phyloP scores from a whole-genome alignment of 306 rosid genomes.

The Glycine soja region DNA sequence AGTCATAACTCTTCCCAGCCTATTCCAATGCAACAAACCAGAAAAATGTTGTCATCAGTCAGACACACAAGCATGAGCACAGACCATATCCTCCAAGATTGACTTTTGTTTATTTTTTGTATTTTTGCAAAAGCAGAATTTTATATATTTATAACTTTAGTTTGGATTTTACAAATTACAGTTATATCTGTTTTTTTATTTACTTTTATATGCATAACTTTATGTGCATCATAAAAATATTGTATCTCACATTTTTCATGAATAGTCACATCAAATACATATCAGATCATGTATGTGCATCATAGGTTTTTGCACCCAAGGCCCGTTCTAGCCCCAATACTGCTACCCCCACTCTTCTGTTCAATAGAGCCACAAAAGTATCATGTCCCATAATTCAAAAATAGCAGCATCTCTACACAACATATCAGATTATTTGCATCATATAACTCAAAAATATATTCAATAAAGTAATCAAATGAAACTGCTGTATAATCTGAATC shows the following conservation, averaged over 20 bases:
- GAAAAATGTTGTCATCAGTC: background rate
- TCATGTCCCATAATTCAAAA: background rate
- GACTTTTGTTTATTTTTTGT: background rate
- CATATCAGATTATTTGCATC: background rate
- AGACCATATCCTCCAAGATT: background rate
- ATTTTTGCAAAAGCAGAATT: background rate
- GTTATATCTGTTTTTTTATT: background rate
- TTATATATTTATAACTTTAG: background rate
- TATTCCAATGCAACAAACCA: background rate
- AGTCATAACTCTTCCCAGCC: background rate
- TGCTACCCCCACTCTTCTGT: background rate
- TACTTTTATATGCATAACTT: no score
- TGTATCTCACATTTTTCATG: background rate
- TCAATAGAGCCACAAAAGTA: background rate
- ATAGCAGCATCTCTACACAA: background rate
- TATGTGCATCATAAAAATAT: background rate
- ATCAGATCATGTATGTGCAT: background rate
- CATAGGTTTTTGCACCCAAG: background rate
- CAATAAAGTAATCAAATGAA: constrained; percentile 7
- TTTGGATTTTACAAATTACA: background rate
- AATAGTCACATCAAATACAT: background rate
- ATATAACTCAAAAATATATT: background rate
- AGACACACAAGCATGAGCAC: background rate
- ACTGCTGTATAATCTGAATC: constrained; percentile 14
- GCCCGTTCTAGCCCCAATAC: background rate